phyloP scores from a whole-genome alignment of 2,329 filamentous ascomycete species.

The Xylaria sp. region DNA sequence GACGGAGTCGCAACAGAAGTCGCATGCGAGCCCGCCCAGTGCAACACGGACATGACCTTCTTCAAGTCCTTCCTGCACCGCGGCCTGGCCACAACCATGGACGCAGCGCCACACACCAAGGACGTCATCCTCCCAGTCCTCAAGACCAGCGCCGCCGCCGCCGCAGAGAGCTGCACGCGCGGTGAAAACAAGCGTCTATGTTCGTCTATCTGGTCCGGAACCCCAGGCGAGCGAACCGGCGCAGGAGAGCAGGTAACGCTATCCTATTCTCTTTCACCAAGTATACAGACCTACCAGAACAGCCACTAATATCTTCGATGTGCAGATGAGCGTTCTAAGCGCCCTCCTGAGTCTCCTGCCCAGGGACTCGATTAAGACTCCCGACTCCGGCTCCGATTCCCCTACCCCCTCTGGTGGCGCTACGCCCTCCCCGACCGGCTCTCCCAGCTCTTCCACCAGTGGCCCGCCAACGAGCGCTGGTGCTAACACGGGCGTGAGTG shows the following conservation, averaged over 20 bases:
- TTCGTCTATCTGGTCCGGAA: slow-evolving; percentile 32
- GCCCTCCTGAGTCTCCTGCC: slow-evolving; percentile 22
- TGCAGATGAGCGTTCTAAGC: slow-evolving; percentile 21
- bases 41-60: slow-evolving; percentile 58
- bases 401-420: too few species aligned
- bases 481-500: neutral
- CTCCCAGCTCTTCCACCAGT: neutral
- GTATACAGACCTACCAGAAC: neutral
- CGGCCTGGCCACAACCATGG: slow-evolving; percentile 48
- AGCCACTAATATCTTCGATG: neutral
- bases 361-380: neutral
- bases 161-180: slow-evolving; percentile 44
- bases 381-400: neutral
- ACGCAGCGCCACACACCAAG: slow-evolving; percentile 45
- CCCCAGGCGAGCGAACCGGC: slow-evolving; percentile 50
- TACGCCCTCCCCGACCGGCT: too few species aligned
- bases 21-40: slow-evolving; percentile 55
- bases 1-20: slow-evolving; percentile 56
- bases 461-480: neutral
- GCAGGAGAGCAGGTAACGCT: slow-evolving; percentile 60
- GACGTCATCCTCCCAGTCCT: slow-evolving; percentile 44
- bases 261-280: slow-evolving; percentile 34
- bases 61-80: slow-evolving; percentile 63
- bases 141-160: slow-evolving; percentile 45
- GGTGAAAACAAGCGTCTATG: slow-evolving; percentile 41